These are phyloP conservation scores for Fraxinus angustifolia DNA, from an alignment of 305 asterid species.

Conservation along the genomic window DNA sequence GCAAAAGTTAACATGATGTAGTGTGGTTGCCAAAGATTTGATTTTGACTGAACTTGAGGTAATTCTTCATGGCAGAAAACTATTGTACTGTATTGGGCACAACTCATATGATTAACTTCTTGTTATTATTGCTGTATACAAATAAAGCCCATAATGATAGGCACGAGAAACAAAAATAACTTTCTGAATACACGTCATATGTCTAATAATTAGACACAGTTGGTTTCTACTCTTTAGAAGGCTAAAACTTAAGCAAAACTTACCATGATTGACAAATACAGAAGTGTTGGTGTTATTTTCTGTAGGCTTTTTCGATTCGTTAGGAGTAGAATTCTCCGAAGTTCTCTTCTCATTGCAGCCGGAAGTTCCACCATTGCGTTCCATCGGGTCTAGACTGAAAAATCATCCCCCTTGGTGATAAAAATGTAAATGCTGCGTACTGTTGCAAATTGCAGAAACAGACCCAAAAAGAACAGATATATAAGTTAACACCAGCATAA, in stretches of 20 bases:
- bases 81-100: not conserved
- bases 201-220: not conserved
- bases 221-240: not conserved
- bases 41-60: not conserved
- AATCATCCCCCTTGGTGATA: slow-evolving; percentile 47
- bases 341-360: slow-evolving; percentile 48
- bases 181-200: not conserved
- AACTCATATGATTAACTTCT: not conserved
- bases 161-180: not conserved
- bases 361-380: slow-evolving; percentile 42
- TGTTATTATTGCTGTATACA: not conserved
- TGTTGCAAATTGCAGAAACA: not conserved
- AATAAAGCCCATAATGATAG: too few relatives aligned
- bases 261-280: slow-evolving; percentile 73
- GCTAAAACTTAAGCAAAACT: slow-evolving; percentile 20
- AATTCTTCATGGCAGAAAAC: not conserved
- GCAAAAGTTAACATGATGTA: not conserved
- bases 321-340: slow-evolving; percentile 39
- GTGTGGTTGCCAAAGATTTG: not conserved
- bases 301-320: slow-evolving; percentile 40
- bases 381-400: slow-evolving; percentile 47
- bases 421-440: not conserved
- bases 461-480: not conserved
- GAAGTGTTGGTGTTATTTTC: slow-evolving; percentile 44
- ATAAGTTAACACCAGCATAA: not conserved